Evolutionary conservation across 2,329 filamentous ascomycete genomes (phyloP), one percentile per base, ranked within the genome.

Genomic region (Rutstroemia sp.): DNA sequence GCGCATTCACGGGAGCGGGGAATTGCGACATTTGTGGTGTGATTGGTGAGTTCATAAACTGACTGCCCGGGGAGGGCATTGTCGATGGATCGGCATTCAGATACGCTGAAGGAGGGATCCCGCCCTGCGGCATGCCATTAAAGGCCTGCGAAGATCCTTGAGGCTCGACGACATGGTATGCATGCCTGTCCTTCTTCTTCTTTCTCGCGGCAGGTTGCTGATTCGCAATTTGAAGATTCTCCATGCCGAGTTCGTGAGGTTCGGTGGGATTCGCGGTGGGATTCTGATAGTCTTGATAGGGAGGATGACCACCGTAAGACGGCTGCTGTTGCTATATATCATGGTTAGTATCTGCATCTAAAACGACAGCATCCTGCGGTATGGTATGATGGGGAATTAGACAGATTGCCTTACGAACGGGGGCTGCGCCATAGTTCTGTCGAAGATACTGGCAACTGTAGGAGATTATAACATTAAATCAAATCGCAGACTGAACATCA

Each of bases 181-280:
- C 92, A 73, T 97, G 92, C 58, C 90, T 83, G 70, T 96, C 88
- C 79, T 96, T 96, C 83, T 96, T 97, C 78, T 92, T 89, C 78
- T 87, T 70, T 83, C 74, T 61, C 71, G 71, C 58, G 71, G 71
- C 58, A 38, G 48, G 39, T 46, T 56, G 54, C 52, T 51, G 48
- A 30, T 52, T 56, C 30, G 48, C 45, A 30, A 56, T 56, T 48
- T 56, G 54, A 39, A 56, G 34, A 56, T 52, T 56, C 10, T 52
- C 54, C 54, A 56, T 56, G 19, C 54, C 48, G 27, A 52, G 54
- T 46, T 56, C 42, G 19, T 56, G 51, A 14, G 54, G 54, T 21
- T 56, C 54, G 3, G 47, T 23, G 17, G 54, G 48, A 52, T 27
- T 40, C 27, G 38, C 27, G 36, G 42, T 51, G 12, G 46, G 47